A percentile compares a stretch with the other conserved stretches of the same genome.
Evolutionary conservation across 768 basidiomycete genomes (phyloP).

Genomic region (Leccinum barrowsii): DNA sequence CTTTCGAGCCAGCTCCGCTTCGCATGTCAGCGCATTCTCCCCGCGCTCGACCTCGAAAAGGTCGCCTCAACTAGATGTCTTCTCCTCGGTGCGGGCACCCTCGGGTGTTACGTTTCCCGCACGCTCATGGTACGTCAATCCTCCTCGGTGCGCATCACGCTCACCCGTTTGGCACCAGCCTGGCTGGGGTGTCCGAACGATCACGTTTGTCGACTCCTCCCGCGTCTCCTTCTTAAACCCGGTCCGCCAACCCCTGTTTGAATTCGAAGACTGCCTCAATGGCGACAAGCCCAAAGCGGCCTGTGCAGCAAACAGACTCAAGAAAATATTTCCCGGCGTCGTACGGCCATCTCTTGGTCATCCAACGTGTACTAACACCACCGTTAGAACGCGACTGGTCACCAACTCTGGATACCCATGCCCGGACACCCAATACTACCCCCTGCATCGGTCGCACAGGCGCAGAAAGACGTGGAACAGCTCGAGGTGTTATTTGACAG

Average conservation of each 20-base stretch:
- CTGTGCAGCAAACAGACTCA: constrained; percentile 80
- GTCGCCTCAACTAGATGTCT: constrained; percentile 77
- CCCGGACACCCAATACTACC: constrained; percentile 88
- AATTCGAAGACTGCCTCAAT: constrained; percentile 88
- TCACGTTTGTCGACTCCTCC: constrained; percentile 89
- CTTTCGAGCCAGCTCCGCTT: too few relatives aligned
- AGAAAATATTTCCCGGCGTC: constrained; percentile 89
- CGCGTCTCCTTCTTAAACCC: constrained; percentile 96
- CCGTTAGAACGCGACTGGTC: constrained; percentile 72
- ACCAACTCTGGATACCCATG: constrained; percentile 87
- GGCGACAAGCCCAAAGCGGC: constrained; percentile 94
- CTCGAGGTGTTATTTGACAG: constrained; percentile 76
- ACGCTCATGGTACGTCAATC: constrained; percentile 66
- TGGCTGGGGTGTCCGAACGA: constrained; percentile 93
- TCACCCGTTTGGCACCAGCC: constrained; percentile 36
- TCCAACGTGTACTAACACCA: too few relatives aligned
- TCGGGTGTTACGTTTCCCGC: constrained; percentile 94
- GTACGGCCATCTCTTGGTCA: constrained; percentile 43
- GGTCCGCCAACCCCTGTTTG: constrained; percentile 93
- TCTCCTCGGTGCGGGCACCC: constrained; percentile 90
- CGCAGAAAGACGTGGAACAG: constrained; percentile 61
- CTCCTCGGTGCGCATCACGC: not conserved
- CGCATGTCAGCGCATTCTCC: constrained; percentile 66
- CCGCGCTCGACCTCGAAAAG: constrained; percentile 83
- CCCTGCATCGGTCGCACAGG: constrained; percentile 48